Evolutionary conservation across 2,329 filamentous ascomycete genomes (phyloP).

Genomic region (Colletotrichum higginsianum): DNA sequence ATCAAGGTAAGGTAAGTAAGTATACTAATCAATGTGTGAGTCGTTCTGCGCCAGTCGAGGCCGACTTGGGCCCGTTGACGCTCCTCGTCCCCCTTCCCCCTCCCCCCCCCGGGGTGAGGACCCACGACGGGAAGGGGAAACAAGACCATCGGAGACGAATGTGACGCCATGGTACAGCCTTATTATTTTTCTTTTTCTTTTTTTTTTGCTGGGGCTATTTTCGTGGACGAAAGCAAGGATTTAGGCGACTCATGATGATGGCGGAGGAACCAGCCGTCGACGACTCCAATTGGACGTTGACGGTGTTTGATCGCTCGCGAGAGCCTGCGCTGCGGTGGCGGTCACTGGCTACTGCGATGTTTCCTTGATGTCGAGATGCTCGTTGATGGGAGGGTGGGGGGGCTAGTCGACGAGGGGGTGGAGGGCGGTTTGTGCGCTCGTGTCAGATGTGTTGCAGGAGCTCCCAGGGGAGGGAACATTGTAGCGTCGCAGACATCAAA

Average conservation of each 20-base stretch:
- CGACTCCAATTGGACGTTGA: constrained; percentile 21
- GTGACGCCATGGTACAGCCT: background rate
- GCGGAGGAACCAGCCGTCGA: background rate
- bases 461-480: too few species aligned
- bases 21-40: too few species aligned
- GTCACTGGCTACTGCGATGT: constrained; percentile 10
- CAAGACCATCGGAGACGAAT: background rate
- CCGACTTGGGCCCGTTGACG: too few species aligned
- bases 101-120: too few species aligned
- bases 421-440: constrained; percentile 28
- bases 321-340: too few species aligned
- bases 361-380: constrained; percentile 34
- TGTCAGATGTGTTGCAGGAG: constrained; percentile 43
- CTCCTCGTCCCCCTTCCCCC: too few species aligned
- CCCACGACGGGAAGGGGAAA: background rate
- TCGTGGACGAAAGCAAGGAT: constrained; percentile 27
- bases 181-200: too few species aligned
- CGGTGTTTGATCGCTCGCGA: constrained; percentile 23
- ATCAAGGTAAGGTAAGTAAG: background rate
- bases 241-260: constrained; percentile 28
- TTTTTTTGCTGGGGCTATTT: background rate
- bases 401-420: constrained; percentile 23
- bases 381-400: constrained; percentile 15
- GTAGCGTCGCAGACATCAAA: background rate
- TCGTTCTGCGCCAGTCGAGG: too few species aligned